Conservation (phyloP, 225 moss, liverwort and hornwort species). For the Bryum argenteum region DNA sequence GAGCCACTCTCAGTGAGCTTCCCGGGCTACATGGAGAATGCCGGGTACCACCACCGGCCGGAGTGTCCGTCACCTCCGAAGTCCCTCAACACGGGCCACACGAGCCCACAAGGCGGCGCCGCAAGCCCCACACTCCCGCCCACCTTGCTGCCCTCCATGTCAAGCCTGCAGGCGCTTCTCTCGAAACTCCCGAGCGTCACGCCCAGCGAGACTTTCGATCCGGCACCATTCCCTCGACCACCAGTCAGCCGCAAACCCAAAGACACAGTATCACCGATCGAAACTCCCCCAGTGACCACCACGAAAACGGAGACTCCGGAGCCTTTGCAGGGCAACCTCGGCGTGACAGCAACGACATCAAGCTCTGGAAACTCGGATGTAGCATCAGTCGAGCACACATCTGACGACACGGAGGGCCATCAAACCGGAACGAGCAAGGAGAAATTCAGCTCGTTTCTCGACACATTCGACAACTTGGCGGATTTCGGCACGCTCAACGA, state of each 20-base stretch:
- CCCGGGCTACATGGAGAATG: slow-evolving; percentile 48
- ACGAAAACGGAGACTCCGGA: slow-evolving; percentile 42
- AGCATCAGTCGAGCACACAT: slow-evolving; percentile 38
- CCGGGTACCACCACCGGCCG: slow-evolving; percentile 47
- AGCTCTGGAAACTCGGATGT: slow-evolving; percentile 53
- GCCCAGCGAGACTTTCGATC: slow-evolving; percentile 28
- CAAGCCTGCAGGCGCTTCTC: slow-evolving; percentile 82
- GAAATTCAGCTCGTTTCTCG: slow-evolving; percentile 56
- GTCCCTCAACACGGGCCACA: slow-evolving; percentile 66
- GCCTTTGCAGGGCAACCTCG: slow-evolving; percentile 34
- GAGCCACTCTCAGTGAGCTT: slow-evolving; percentile 45
- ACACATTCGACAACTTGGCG: slow-evolving; percentile 53
- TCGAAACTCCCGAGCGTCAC: slow-evolving; percentile 91
- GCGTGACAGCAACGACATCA: slow-evolving; percentile 25
- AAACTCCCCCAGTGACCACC: slow-evolving; percentile 4
- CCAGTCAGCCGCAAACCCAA: slow-evolving; percentile 36
- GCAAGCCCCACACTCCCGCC: too few relatives aligned
- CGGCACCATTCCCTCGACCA: slow-evolving; percentile 1
- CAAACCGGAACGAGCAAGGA: slow-evolving; percentile 47
- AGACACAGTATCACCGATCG: background rate
- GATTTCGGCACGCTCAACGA: slow-evolving; percentile 53
- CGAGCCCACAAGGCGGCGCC: slow-evolving; percentile 40
- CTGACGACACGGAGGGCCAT: slow-evolving; percentile 44
- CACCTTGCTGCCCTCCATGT: slow-evolving; percentile 75
- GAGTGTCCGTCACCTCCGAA: slow-evolving; percentile 84